Conservation (phyloP, 805 yeast genomes). For the Hanseniaspora valbyensis region DNA sequence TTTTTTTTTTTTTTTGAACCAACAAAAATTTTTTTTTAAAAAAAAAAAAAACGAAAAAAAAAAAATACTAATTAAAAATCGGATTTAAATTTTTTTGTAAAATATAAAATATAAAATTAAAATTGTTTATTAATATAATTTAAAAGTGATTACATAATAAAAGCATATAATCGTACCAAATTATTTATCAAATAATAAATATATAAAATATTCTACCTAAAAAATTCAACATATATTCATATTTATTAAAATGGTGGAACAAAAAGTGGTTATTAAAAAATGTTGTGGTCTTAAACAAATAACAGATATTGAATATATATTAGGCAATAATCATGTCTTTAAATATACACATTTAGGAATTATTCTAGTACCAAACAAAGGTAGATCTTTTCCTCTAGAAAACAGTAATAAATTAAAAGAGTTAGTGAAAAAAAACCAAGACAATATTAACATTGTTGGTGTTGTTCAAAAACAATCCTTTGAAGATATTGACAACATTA, state of each 20-base stretch:
- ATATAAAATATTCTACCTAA: not conserved
- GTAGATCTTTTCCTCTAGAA: conserved; percentile 49
- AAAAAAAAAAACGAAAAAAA: too few species aligned
- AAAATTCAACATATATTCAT: too few species aligned
- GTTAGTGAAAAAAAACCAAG: conserved; percentile 32
- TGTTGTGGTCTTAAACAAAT: conserved; percentile 13
- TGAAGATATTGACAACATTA: conserved; percentile 39
- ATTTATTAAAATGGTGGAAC: not conserved
- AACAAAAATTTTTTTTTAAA: too few species aligned
- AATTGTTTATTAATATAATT: too few species aligned
- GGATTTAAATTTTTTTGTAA: too few species aligned
- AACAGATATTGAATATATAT: conserved; percentile 6
- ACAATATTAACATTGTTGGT: conserved; percentile 47
- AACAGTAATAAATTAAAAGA: conserved; percentile 39
- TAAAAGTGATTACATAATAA: too few species aligned
- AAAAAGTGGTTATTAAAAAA: conserved; percentile 2
- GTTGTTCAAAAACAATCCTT: conserved; percentile 77
- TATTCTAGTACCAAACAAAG: conserved; percentile 73
- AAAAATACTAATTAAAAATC: too few species aligned
- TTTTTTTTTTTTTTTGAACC: too few species aligned
- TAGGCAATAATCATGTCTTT: not conserved
- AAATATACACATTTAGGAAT: conserved; percentile 44
- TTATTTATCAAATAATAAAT: too few species aligned
- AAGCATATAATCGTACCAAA: too few species aligned
- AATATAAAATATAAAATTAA: too few species aligned